phyloP scores from a whole-genome alignment of 2,329 filamentous ascomycete genomes.

The Pestalotiopsis sp. region DNA sequence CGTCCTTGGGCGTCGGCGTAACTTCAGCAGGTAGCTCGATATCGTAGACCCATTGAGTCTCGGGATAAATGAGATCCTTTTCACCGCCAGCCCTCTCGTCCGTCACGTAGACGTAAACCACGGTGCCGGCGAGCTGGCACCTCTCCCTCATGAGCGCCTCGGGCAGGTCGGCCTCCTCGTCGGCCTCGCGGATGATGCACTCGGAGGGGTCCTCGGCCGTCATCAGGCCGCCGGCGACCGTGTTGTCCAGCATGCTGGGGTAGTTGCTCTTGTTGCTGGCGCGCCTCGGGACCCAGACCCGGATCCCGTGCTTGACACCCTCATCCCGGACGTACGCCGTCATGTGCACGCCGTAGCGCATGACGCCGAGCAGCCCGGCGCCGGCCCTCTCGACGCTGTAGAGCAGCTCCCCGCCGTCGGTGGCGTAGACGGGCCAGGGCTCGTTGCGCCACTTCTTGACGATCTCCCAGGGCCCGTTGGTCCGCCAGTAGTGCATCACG shows the following conservation, averaged over 20 bases:
- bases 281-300: conserved; percentile 83
- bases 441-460: conserved; percentile 82
- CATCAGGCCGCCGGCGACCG: conserved; percentile 81
- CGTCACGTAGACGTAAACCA: conserved; percentile 86
- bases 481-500: conserved; percentile 69
- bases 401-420: conserved; percentile 56
- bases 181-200: conserved; percentile 81
- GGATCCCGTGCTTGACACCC: conserved; percentile 56
- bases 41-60: conserved; percentile 91
- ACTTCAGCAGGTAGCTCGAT: conserved; percentile 73
- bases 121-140: conserved; percentile 64
- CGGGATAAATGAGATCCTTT: conserved; percentile 81
- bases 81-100: conserved; percentile 79
- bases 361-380: conserved; percentile 72
- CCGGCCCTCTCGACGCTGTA: conserved; percentile 80
- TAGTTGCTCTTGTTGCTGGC: conserved; percentile 83
- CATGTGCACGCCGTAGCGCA: conserved; percentile 82
- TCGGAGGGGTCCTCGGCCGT: conserved; percentile 81
- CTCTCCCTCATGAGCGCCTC: conserved; percentile 66
- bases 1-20: conserved; percentile 77
- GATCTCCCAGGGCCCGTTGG: conserved; percentile 72
- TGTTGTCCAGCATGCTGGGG: conserved; percentile 91
- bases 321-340: conserved; percentile 66
- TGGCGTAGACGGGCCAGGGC: conserved; percentile 75
- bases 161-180: conserved; percentile 84